phyloP scores from a whole-genome alignment of 2,329 filamentous ascomycete genomes.

The Xylaria sp. region DNA sequence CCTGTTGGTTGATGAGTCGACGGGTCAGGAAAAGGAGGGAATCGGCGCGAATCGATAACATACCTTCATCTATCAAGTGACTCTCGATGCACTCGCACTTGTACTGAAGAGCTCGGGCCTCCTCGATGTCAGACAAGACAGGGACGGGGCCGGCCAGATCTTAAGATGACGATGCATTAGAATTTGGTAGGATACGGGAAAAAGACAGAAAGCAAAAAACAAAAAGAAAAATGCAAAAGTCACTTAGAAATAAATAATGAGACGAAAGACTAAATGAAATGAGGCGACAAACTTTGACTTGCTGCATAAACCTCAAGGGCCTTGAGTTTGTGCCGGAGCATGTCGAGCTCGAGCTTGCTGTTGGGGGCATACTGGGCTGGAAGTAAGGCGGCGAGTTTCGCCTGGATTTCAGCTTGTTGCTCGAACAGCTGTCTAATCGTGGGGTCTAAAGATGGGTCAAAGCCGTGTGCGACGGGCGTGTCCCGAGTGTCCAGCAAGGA shows the following conservation, averaged over 20 bases:
- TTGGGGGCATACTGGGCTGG: constrained; percentile 52
- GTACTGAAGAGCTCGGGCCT: constrained; percentile 60
- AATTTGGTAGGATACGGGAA: constrained; percentile 2
- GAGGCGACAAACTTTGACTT: constrained; percentile 50
- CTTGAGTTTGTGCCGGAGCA: constrained; percentile 59
- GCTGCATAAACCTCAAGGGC: constrained; percentile 52
- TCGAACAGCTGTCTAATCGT: constrained; percentile 51
- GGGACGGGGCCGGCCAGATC: constrained; percentile 46
- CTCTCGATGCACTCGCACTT: constrained; percentile 61
- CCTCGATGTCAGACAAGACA: constrained; percentile 57
- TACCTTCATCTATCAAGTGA: constrained; percentile 53
- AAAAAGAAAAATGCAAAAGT: neutral
- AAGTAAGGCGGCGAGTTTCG: constrained; percentile 52
- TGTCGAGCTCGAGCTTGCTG: constrained; percentile 53
- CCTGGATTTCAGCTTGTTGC: constrained; percentile 57
- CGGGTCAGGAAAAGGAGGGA: constrained; percentile 9
- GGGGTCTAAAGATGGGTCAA: constrained; percentile 47
- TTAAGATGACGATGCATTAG: constrained; percentile 30
- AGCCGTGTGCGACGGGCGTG: constrained; percentile 34
- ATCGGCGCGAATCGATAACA: constrained; percentile 19
- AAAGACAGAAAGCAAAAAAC: constrained; percentile 10
- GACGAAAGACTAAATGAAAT: constrained; percentile 7
- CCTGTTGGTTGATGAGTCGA: constrained; percentile 37
- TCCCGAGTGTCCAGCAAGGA: constrained; percentile 36
- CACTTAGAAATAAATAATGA: constrained; percentile 23